Evolutionary conservation across 768 basidiomycete genomes (phyloP).

Genomic region (Pleurotus salmoneostramineus): DNA sequence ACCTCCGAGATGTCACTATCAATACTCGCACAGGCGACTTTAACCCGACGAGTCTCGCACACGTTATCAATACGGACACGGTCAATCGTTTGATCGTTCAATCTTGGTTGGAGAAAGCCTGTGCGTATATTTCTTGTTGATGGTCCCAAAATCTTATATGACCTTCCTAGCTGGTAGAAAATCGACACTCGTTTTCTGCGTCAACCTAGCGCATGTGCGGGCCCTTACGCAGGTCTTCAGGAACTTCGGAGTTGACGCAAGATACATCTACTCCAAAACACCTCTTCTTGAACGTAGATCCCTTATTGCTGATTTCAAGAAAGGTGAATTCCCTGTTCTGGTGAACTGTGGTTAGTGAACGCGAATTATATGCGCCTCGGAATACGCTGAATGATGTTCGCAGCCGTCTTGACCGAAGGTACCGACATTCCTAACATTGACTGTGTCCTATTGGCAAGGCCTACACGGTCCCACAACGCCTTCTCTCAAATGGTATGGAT

Average conservation of each 20-base stretch:
- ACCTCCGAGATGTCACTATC: constrained; percentile 64
- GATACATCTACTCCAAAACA: constrained; percentile 72
- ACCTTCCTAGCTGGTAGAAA: constrained; percentile 49
- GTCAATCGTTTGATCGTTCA: constrained; percentile 77
- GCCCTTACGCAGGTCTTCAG: constrained; percentile 73
- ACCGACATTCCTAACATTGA: constrained; percentile 95
- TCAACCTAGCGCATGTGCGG: constrained; percentile 77
- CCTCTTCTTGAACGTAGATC: constrained; percentile 57
- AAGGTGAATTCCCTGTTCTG: constrained; percentile 77
- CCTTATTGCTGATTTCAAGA: constrained; percentile 63
- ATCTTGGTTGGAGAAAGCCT: constrained; percentile 82
- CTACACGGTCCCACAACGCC: constrained; percentile 84
- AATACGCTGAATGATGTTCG: neutral
- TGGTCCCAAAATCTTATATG: neutral
- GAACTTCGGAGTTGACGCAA: constrained; percentile 76
- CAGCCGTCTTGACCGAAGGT: constrained; percentile 89
- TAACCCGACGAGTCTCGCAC: constrained; percentile 70
- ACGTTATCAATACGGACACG: constrained; percentile 75
- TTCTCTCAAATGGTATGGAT: constrained; percentile 84
- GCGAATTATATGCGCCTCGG: neutral
- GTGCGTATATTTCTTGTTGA: constrained; percentile 34
- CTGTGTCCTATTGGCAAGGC: constrained; percentile 83
- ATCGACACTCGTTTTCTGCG: constrained; percentile 92
- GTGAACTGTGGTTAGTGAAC: constrained; percentile 78
- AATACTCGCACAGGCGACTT: constrained; percentile 78